Conservation (phyloP, 2,329 filamentous ascomycete genomes). For the Nigrospora osmanthi region DNA sequence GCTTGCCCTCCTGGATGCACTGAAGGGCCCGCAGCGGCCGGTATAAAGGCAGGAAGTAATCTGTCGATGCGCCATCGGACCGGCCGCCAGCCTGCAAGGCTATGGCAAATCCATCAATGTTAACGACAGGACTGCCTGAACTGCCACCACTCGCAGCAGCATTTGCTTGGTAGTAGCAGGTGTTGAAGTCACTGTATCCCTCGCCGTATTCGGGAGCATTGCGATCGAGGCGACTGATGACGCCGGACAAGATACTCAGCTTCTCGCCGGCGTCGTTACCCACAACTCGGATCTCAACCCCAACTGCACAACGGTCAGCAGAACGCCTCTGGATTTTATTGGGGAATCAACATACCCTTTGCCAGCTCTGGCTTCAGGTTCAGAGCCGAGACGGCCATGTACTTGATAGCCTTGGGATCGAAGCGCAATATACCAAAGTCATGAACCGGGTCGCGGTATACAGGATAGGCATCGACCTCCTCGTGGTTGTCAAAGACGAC, state of each 20-base stretch:
- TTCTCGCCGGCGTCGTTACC: constrained; percentile 99
- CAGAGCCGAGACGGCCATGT: constrained; percentile 83
- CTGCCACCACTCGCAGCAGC: constrained; percentile 94
- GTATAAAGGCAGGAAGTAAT: constrained; percentile 94
- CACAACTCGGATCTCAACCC: constrained; percentile 90
- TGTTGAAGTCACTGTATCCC: constrained; percentile 96
- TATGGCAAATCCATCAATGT: constrained; percentile 85
- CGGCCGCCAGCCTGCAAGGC: constrained; percentile 91
- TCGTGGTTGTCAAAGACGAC: constrained; percentile 99
- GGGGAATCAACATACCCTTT: constrained; percentile 36
- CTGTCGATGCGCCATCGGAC: constrained; percentile 89
- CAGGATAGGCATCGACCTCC: constrained; percentile 88
- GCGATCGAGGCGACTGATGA: constrained; percentile 90
- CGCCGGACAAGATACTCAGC: constrained; percentile 92
- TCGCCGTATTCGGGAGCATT: constrained; percentile 98
- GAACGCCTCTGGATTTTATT: not conserved
- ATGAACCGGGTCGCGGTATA: constrained; percentile 97
- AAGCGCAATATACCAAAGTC: constrained; percentile 97
- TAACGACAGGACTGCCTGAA: constrained; percentile 96
- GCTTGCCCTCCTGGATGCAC: constrained; percentile 69
- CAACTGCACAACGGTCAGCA: constrained; percentile 43
- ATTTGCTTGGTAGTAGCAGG: constrained; percentile 94
- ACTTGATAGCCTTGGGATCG: constrained; percentile 91
- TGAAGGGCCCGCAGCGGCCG: constrained; percentile 79
- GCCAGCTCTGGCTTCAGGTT: constrained; percentile 79